These are phyloP conservation scores for Toxoplasma gondii DNA, from an alignment of 169 alveolate genomes.

Conservation along the genomic window DNA sequence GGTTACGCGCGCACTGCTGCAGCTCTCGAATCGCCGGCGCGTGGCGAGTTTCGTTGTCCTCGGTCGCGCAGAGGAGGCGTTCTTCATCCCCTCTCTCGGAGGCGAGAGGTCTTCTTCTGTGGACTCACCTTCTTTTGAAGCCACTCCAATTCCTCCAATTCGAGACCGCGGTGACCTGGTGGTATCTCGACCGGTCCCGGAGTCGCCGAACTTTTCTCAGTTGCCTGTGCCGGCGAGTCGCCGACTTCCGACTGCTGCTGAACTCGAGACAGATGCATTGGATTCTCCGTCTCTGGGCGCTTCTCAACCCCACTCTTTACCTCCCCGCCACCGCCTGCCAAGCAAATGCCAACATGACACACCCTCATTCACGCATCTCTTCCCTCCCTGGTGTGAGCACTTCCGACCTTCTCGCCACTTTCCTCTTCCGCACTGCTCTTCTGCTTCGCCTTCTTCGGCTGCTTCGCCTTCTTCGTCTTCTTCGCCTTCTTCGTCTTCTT, in stretches of 20 bases:
- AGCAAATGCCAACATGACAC: not conserved
- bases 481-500: not conserved
- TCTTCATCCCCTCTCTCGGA: not conserved
- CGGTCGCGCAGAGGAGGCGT: not conserved
- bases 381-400: not conserved
- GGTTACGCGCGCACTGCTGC: constrained; percentile 55
- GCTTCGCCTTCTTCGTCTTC: not conserved
- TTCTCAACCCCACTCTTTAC: not conserved
- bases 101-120: not conserved
- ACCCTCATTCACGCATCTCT: not conserved
- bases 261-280: not conserved
- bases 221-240: not conserved
- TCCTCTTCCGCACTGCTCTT: not conserved
- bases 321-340: not conserved
- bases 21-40: constrained; percentile 42
- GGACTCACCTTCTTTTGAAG: not conserved
- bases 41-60: constrained; percentile 26
- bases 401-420: not conserved
- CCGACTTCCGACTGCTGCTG: not conserved
- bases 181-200: not conserved
- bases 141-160: not conserved
- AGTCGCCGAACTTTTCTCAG: not conserved
- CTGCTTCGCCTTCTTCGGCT: not conserved
- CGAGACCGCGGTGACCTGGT: too few species aligned
- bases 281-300: not conserved